Percentiles rank a stretch among this genome's conserved stretches.
Evolutionary conservation across 768 basidiomycete genomes (phyloP).

Genomic region (Pholiota microspora): DNA sequence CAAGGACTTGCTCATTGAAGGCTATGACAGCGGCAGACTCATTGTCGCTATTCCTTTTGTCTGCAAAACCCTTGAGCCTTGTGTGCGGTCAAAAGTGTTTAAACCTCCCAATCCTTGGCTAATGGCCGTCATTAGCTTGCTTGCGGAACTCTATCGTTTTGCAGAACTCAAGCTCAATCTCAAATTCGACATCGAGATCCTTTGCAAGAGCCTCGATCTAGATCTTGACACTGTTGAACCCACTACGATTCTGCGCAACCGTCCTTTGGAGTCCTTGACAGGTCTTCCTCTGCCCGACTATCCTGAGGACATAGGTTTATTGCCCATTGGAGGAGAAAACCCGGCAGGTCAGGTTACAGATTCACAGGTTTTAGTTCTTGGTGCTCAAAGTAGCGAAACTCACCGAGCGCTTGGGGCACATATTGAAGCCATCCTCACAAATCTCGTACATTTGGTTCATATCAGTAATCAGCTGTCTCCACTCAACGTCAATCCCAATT

Average conservation of each 20-base stretch:
- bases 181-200: conserved; percentile 97
- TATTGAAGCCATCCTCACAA: conserved; percentile 75
- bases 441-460: conserved; percentile 68
- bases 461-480: conserved; percentile 77
- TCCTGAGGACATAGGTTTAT: conserved; percentile 73
- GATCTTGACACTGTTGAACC: conserved; percentile 84
- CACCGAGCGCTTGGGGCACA: conserved; percentile 72
- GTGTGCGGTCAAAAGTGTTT: conserved; percentile 88
- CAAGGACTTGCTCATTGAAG: conserved; percentile 96
- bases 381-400: conserved; percentile 57
- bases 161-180: conserved; percentile 95
- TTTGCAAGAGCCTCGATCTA: conserved; percentile 90
- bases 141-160: conserved; percentile 95
- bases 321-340: conserved; percentile 75
- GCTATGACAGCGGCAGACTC: conserved; percentile 87
- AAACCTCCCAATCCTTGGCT: conserved; percentile 97
- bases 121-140: conserved; percentile 89
- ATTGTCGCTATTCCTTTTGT: conserved; percentile 97
- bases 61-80: conserved; percentile 93
- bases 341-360: conserved; percentile 49
- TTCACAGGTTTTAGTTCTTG: conserved; percentile 61
- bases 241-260: conserved; percentile 75
- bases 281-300: conserved; percentile 75
- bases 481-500: conserved; percentile 72
- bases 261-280: conserved; percentile 60